Base-by-base conservation (phyloP, 257 asterid species). In the Agastache rugosa region DNA sequence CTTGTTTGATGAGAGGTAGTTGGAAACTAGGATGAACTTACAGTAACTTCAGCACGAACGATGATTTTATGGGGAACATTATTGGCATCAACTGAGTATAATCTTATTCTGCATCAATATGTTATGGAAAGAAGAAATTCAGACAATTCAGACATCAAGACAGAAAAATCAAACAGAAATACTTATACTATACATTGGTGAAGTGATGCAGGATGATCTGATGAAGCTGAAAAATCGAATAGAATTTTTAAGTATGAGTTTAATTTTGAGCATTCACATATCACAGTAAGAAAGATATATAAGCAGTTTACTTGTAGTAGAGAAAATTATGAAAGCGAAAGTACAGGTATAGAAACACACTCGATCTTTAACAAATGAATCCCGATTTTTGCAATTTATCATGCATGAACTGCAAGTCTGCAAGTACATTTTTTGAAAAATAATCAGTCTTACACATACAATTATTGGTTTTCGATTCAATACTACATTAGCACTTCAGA, bases 11-110 rank as follows among this genome's bases (percentile, higher is more conserved):
- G 67, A 59, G 60, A 25, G 50, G 4, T 12, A 41, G 25, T 17
- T 17, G 42, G 73, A 56, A 20, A 34, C 1, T 9, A 12, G 67
- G 80, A 77, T 76, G 77, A 75, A 81, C 96, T 93, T 89, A 93
- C 98, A 70, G 97, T 86, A 65, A 93, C 86, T 75, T 88, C 97
- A 68, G 96, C 97, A 62, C 85, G 92, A 72, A 83, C 91, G 45
- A 94, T 91, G 14, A 94, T 93, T 77, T 86, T 88, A 77, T 94
- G 97, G 8, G 97, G 89, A 51, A 91, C 90, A 67, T 78, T 86
- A 75, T 94, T 91, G 80, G 91, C 98, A 77, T 94, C 97, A 73
- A 94, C 74, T 5, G 83, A 79, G 74, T 81, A 91, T 81, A 94
- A 94, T 66, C 84, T 86, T 69, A 88, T 68, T 77, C 97, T 93